These are phyloP conservation scores for Tremella yokohamensis DNA, from an alignment of 768 basidiomycete genomes.

Conservation along the genomic window DNA sequence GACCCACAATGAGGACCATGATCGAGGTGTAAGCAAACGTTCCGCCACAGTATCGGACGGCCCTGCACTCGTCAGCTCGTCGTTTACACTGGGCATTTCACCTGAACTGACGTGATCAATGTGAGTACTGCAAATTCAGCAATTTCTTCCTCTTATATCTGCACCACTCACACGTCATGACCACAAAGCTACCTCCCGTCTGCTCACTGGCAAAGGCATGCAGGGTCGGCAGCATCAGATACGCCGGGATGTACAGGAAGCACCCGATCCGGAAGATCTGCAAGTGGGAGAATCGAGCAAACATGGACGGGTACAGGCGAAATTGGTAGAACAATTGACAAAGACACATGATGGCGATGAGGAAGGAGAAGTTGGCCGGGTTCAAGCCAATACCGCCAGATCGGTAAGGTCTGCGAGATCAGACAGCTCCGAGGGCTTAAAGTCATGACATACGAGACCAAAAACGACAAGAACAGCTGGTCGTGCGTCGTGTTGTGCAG, in stretches of 20 bases:
- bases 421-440: neutral
- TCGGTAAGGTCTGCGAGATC: conserved; percentile 62
- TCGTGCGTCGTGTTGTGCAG: conserved; percentile 82
- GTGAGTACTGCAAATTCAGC: conserved; percentile 58
- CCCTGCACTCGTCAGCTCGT: conserved; percentile 55
- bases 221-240: conserved; percentile 75
- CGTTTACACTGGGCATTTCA: neutral
- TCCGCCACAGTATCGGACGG: conserved; percentile 78
- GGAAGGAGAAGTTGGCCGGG: conserved; percentile 85
- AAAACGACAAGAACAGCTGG: conserved; percentile 86
- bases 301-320: conserved; percentile 51
- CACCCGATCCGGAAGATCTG: conserved; percentile 55
- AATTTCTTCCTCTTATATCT: neutral
- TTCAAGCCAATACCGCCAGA: conserved; percentile 87
- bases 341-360: conserved; percentile 84
- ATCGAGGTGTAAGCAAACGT: conserved; percentile 89
- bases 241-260: conserved; percentile 80
- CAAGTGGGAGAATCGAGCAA: conserved; percentile 51
- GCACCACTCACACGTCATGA: conserved; percentile 62
- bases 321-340: conserved; percentile 80
- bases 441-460: conserved; percentile 66
- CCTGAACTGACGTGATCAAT: conserved; percentile 68
- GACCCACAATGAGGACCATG: conserved; percentile 64
- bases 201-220: conserved; percentile 63
- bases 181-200: conserved; percentile 68